Percentiles rank a stretch among this genome's conserved stretches.
Evolutionary conservation across 2,329 filamentous ascomycete genomes (phyloP).

Genomic region (Mycosphaerella arachidis): DNA sequence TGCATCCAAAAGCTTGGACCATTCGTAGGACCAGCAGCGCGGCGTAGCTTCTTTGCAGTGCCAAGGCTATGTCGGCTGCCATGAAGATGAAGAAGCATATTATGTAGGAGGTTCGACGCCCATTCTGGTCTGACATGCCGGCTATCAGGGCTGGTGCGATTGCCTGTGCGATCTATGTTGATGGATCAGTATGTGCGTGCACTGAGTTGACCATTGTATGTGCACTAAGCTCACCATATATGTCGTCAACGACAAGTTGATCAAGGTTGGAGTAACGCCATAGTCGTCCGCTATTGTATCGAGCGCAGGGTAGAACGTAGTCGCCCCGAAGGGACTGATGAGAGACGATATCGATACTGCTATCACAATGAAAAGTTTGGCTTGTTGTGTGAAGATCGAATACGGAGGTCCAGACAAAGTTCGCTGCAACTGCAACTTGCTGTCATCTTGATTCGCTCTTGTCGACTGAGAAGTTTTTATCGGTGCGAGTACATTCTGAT

Average conservation of each 20-base stretch:
- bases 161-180: constrained; percentile 47
- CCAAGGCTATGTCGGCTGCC: constrained; percentile 26
- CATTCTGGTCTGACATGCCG: constrained; percentile 27
- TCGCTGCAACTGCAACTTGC: constrained; percentile 1
- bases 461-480: neutral
- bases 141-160: constrained; percentile 34
- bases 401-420: constrained; percentile 25
- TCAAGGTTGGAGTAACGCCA: constrained; percentile 38
- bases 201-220: neutral
- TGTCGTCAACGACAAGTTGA: constrained; percentile 54
- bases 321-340: constrained; percentile 29
- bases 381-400: constrained; percentile 22
- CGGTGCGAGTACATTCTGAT: neutral
- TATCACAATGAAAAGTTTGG: constrained; percentile 28
- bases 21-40: constrained; percentile 30
- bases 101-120: constrained; percentile 25
- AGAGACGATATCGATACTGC: constrained; percentile 27
- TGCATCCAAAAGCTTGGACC: constrained; percentile 41
- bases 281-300: constrained; percentile 48
- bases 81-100: constrained; percentile 29
- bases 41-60: constrained; percentile 25
- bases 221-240: constrained; percentile 45
- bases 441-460: neutral
- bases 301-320: constrained; percentile 55
- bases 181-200: neutral